Base-by-base conservation (phyloP, 495 filamentous ascomycete species). In the Penicillium lividum region DNA sequence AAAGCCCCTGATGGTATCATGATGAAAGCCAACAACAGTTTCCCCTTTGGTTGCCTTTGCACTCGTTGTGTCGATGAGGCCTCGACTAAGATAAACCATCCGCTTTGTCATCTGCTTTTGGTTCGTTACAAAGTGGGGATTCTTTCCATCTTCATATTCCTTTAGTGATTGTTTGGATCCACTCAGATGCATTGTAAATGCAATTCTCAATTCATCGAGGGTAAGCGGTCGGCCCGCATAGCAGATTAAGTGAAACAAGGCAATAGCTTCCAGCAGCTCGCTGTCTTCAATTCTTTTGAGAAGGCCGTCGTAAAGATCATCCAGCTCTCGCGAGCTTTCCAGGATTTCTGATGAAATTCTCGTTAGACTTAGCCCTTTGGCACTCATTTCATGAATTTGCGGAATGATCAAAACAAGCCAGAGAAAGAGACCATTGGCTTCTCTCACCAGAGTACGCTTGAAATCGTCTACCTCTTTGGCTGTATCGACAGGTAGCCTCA, bases 361-460 rank as follows among this genome's bases (percentile, higher is more conserved):
- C 16, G 4, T 43, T 18, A 43, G 10, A 13, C 40, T 43, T 10
- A 43, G 13, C 16, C 40, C 40, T 43, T 43, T 43, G 40, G 4
- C 16, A 43, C 40, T 43, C 40, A 43, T 43, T 3, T 43, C 40
- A 10, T 43, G 40, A 10, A 43, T 43, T 43, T 43, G 40, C 40
- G 40, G 40, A 18, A 43, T 43, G 40, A 43, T 43, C 40, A 43
- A 43, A 13, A 43, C 40, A 43, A 43, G 40, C 40, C 40, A 43
- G 40, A 43, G 40, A 18, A 43, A 43, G 11, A 43, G 40, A 13
- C 40, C 40, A 4, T 43, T 18, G 10, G 40, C 40, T 43, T 43
- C 13, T 5, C 40, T 43, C 16, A 43, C 4, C 40, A 43, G 40
- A 43, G 40, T 43, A 43, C 40, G 4, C 16, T 43, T 43, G 3